Conservation (phyloP, 768 basidiomycete species). For the Polyporus arcularius region DNA sequence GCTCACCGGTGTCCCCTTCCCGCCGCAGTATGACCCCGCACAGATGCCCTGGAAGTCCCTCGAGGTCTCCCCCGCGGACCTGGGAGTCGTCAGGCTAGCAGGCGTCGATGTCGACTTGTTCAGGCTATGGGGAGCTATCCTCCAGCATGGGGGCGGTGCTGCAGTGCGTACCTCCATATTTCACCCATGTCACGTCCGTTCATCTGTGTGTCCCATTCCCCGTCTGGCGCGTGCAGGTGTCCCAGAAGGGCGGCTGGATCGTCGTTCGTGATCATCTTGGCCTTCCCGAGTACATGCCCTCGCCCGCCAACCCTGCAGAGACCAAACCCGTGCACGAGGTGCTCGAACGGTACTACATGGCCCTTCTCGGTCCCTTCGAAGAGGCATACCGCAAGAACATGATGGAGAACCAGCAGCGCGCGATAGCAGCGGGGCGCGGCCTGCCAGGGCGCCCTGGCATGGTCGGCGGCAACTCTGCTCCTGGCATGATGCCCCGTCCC, state of each 20-base stretch:
- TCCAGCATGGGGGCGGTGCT: constrained; percentile 58
- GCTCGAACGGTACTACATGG: constrained; percentile 61
- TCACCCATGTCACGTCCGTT: not conserved
- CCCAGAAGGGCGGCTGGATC: constrained; percentile 55
- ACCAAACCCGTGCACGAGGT: constrained; percentile 47
- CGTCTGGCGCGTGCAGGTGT: not conserved
- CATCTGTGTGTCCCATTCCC: not conserved
- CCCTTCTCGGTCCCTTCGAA: constrained; percentile 71
- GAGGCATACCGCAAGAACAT: constrained; percentile 65
- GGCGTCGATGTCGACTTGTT: constrained; percentile 79
- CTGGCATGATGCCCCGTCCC: not conserved
- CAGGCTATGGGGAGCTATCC: constrained; percentile 66
- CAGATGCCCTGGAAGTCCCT: constrained; percentile 66
- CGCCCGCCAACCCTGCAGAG: constrained; percentile 30
- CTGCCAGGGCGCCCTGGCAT: constrained; percentile 21
- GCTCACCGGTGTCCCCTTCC: constrained; percentile 61
- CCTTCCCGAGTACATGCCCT: constrained; percentile 35
- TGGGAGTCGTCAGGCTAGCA: constrained; percentile 66
- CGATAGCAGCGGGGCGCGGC: constrained; percentile 24
- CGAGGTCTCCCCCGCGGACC: constrained; percentile 56
- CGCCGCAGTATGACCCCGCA: constrained; percentile 60
- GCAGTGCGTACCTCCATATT: constrained; percentile 45
- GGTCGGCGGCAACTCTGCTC: constrained; percentile 8
- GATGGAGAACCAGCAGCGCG: constrained; percentile 58
- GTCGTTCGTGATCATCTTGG: constrained; percentile 49